Evolutionary conservation across 2,329 filamentous ascomycete species (phyloP), one percentile per base, ranked within the genome.

Genomic region (Sclerotinia subarctica): DNA sequence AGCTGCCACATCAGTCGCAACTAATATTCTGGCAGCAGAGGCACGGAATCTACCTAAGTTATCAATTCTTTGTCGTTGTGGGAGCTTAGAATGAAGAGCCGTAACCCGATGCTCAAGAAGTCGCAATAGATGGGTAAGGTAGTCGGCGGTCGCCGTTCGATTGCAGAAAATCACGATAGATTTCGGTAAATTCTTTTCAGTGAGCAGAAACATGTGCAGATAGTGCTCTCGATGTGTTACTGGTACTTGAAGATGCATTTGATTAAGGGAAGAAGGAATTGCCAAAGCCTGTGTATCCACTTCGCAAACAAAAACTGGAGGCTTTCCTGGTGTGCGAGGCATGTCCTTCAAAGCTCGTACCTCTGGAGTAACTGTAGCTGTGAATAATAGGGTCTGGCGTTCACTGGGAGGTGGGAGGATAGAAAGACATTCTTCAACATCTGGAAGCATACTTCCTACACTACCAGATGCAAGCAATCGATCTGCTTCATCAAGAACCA

Each of bases 401-500:
- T 92, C 84, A 1, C 85, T 81, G 5, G 92, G 86, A 0, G 91
- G 88, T 0, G 95, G 95, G 0, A 99, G 84, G 2, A 90, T 89
- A 2, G 88, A 89, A 5, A 99, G 84, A 76, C 67, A 69, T 62
- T 68, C 66, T 53, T 68, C 66, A 15, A 68, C 66, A 58, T 68
- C 66, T 58, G 66, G 66, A n/a, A 68, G 52, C 66, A 68, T 68
- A 59, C 66, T 68, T 56, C 66, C 66, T 35, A 58, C 52, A 26
- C 46, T 58, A 11, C 66, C 60, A 94, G 97, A 85, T 51, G 90
- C 86, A 56, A 99, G 86, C 49, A 99, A 84, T 56, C 95, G 88
- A 80, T 99, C 95, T 5, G 95, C 95, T 82, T 99, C 95, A 77
- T 99, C 95, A 53, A 99, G 89, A 10, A 99, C 93, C 3, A 98